These are phyloP conservation scores for Smallanthus sonchifolius DNA, from an alignment of 129 eudicot genomes.

Conservation along the genomic window DNA sequence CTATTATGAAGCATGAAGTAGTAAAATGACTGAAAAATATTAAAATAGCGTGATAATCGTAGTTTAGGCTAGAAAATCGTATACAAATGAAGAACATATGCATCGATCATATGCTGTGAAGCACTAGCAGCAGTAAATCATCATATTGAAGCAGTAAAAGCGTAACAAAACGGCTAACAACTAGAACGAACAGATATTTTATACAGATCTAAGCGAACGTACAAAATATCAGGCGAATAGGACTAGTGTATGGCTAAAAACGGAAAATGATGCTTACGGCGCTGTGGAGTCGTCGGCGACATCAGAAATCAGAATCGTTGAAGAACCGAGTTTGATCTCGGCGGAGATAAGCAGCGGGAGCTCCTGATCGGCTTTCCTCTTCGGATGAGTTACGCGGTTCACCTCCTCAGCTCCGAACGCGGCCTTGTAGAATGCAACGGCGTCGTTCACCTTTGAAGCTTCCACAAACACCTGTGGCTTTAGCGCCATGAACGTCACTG, in stretches of 20 bases:
- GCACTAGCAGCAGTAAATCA: neutral
- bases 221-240: neutral
- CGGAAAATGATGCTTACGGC: conserved; percentile 37
- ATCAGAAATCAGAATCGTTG: conserved; percentile 54
- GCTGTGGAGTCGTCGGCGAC: conserved; percentile 41
- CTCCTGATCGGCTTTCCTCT: conserved; percentile 92
- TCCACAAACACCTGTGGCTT: conserved; percentile 64
- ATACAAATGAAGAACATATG: neutral
- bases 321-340: conserved; percentile 64
- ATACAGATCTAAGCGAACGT: conserved; percentile 1
- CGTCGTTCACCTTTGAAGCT: conserved; percentile 63
- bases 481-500: conserved; percentile 50
- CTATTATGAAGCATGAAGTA: neutral
- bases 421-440: conserved; percentile 74
- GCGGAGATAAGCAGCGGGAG: conserved; percentile 65
- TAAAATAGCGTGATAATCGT: neutral
- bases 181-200: neutral
- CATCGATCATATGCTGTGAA: neutral
- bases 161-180: neutral
- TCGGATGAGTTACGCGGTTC: conserved; percentile 50
- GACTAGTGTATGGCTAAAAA: neutral
- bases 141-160: neutral
- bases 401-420: conserved; percentile 91
- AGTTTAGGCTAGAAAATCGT: neutral
- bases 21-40: neutral